phyloP scores from a whole-genome alignment of 768 basidiomycete species.

The Rhizopogon vinicolor region DNA sequence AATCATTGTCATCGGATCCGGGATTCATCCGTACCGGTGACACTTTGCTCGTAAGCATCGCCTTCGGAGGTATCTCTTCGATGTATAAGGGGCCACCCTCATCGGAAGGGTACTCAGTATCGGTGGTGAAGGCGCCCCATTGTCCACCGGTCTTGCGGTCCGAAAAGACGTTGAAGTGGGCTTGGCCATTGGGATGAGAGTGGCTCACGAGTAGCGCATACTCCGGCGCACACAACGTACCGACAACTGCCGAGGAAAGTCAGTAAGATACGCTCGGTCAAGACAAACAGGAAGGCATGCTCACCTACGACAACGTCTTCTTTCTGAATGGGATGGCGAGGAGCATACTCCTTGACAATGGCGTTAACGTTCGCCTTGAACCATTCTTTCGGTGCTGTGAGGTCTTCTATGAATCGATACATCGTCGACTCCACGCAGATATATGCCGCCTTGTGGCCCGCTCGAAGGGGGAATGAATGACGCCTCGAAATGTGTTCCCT shows the following conservation, averaged over 20 bases:
- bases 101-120: slow-evolving; percentile 39
- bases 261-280: background rate
- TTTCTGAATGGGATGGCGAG: slow-evolving; percentile 42
- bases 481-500: slow-evolving; percentile 41
- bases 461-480: slow-evolving; percentile 54
- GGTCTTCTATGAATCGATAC: slow-evolving; percentile 59
- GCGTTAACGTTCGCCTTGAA: slow-evolving; percentile 1
- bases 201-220: slow-evolving; percentile 78
- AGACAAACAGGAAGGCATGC: background rate
- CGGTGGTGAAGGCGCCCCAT: slow-evolving; percentile 73
- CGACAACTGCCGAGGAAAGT: slow-evolving; percentile 44
- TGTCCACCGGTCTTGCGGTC: slow-evolving; percentile 45
- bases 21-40: slow-evolving; percentile 32
- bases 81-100: slow-evolving; percentile 43
- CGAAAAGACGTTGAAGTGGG: slow-evolving; percentile 68
- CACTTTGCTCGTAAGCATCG: slow-evolving; percentile 47
- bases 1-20: slow-evolving; percentile 14
- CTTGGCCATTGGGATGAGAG: slow-evolving; percentile 57
- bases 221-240: slow-evolving; percentile 63
- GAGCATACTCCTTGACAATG: slow-evolving; percentile 2
- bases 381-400: slow-evolving; percentile 33
- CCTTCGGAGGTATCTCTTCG: slow-evolving; percentile 30
- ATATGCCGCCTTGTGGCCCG: slow-evolving; percentile 60
- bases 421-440: slow-evolving; percentile 62
- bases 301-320: slow-evolving; percentile 54